Evolutionary conservation across 257 asterid genomes (phyloP), one percentile per base, ranked within the genome.

Genomic region (Ophiorrhiza pumila): DNA sequence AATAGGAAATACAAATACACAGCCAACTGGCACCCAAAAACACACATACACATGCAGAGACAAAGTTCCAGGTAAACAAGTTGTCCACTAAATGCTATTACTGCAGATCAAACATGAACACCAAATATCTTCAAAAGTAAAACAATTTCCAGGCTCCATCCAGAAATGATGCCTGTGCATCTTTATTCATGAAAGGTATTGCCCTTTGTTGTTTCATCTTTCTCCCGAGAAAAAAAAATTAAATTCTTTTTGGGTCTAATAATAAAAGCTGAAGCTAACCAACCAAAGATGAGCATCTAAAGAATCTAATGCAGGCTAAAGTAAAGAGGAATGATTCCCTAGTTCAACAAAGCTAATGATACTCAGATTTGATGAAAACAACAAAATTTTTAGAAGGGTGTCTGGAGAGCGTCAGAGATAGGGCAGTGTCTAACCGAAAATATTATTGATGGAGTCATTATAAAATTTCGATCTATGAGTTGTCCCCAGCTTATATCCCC

Each of bases 281-380:
- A 11, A 65, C 31, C 31, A 6, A 65, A 18, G 55, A 65, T 65
- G 39, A 65, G 35, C 10, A 29, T 64, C 3, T 27, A 15, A 2
- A 42, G 56, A 65, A 65, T 13, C 1, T 2, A 46, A 64, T 64
- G 32, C 52, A 64, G 46, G 50, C 35, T 8, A 39, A 25, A 25
- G 35, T 23, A 7, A 22, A 66, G 25, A 45, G 17, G 57, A 65
- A 25, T 14, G 53, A 43, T 42, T n/a, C 20, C 5, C 35, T 37
- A 62, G 68, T 37, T 62, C 47, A 62, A 62, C 68, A 62, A 62
- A 35, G 47, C 46, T 29, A 35, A 41, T 31, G 52, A n/a, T 13
- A 17, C 14, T 11, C 4, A 41, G 65, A 29, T 59, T 17, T 8
- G 53, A 18, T 29, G 23, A 46, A 45, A 27, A 15, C 34, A 65